These are phyloP conservation scores for Pythium dissotocum DNA, from an alignment of 352 stramenopile species.

Conservation along the genomic window DNA sequence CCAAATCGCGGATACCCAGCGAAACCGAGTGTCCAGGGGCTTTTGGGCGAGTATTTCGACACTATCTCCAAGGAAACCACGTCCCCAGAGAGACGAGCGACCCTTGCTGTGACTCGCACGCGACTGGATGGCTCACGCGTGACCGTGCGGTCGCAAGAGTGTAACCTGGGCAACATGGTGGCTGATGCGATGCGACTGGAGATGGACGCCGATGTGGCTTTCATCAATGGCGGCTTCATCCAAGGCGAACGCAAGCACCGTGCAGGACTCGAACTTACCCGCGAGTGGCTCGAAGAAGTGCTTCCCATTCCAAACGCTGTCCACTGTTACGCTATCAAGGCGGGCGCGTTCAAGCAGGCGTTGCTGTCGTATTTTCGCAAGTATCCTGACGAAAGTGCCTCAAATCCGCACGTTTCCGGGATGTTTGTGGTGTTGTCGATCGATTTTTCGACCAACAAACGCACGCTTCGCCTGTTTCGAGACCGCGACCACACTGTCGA, in stretches of 20 bases:
- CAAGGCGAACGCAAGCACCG: constrained; percentile 5
- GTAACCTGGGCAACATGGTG: too few species aligned
- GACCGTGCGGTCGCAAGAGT: too few species aligned
- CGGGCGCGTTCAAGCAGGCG: neutral
- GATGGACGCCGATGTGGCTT: too few species aligned
- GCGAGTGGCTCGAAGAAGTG: constrained; percentile 3
- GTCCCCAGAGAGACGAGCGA: neutral
- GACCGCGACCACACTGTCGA: constrained; percentile 12
- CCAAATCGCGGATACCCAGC: neutral
- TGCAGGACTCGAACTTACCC: constrained; percentile 3
- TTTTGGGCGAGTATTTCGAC: constrained; percentile 5
- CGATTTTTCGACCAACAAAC: neutral
- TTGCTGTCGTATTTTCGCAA: neutral
- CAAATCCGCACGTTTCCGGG: constrained; percentile 13
- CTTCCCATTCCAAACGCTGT: constrained; percentile 18
- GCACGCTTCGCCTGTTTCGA: constrained; percentile 8
- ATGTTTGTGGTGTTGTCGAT: constrained; percentile 7
- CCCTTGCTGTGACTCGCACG: too few species aligned
- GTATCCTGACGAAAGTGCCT: constrained; percentile 12
- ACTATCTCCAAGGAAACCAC: neutral
- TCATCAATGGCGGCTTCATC: constrained; percentile 3
- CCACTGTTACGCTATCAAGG: constrained; percentile 1
- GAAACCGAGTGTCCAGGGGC: neutral
- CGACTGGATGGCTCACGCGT: too few species aligned
- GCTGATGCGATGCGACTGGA: neutral